Evolutionary conservation across 768 basidiomycete species (phyloP), one percentile per base, ranked within the genome.

Genomic region (Bullera alba): DNA sequence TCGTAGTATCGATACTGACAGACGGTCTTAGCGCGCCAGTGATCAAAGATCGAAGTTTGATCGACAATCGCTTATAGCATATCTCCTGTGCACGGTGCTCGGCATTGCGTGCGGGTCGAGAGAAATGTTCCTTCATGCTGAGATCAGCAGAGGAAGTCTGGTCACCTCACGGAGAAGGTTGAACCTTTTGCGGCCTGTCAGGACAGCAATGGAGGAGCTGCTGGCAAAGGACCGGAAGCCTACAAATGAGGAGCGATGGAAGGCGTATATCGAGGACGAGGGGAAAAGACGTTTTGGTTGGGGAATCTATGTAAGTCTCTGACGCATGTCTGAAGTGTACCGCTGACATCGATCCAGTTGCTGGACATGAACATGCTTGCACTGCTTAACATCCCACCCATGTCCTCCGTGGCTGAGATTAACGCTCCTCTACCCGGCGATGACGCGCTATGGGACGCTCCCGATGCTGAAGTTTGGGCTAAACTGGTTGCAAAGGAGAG

Each of bases 21-120:
- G 19, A 39, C 28, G 15, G 39, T 7, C 10, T 28, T 39, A 68
- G 66, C 58, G 63, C 26, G 66, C 60, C 5, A 65, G 63, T 32
- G 66, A 68, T 51, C 63, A 64, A 42, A 25, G 66, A 45, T 45
- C 60, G 15, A 65, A 65, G 28, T 68, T 68, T 52, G 63, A 64
- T 30, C 50, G 54, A 23, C 55, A 56, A 19, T 50, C 50, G 22
- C 44, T 68, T 8, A 46, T 52, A 30, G 58, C 66, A 6, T 61
- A 56, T 28, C 23, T 61, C n/a, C 52, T 68, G 3, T 60, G 60
- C 27, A 54, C 61, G 5, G 45, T 60, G 15, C 42, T 62, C 7
- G 66, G 58, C 4, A 37, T 60, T 19, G 56, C 63, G 8, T 65
- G 61, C 35, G 66, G 66, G 14, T 68, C 66, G 12, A 50, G 66